phyloP scores from a whole-genome alignment of 1,139 yeast species.

The Hyphopichia fennica region DNA sequence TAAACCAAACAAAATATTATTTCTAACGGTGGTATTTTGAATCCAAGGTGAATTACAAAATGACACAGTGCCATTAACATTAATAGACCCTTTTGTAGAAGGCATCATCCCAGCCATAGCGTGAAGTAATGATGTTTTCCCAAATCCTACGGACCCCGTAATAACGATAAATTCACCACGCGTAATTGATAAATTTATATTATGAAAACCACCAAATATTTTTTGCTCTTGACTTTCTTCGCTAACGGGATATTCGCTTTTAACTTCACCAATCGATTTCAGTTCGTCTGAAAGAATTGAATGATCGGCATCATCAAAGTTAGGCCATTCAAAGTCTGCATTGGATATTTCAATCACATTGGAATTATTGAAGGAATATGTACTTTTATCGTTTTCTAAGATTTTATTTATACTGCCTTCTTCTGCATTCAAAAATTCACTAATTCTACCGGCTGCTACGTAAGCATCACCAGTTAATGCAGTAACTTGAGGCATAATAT shows the following conservation, averaged over 20 bases:
- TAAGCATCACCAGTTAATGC: slow-evolving; percentile 71
- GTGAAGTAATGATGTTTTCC: slow-evolving; percentile 46
- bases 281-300: background rate
- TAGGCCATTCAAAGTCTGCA: slow-evolving; percentile 73
- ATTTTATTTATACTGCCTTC: slow-evolving; percentile 22
- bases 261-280: background rate
- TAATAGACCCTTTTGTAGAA: slow-evolving; percentile 28
- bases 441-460: slow-evolving; percentile 61
- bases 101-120: slow-evolving; percentile 39
- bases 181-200: slow-evolving; percentile 34
- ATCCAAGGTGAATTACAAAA: slow-evolving; percentile 44
- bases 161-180: slow-evolving; percentile 47
- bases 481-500: slow-evolving; percentile 71
- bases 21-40: slow-evolving; percentile 27
- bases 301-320: slow-evolving; percentile 34
- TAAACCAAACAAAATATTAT: slow-evolving; percentile 21
- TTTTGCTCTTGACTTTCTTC: background rate
- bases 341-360: slow-evolving; percentile 46
- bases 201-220: slow-evolving; percentile 10
- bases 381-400: no score
- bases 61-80: slow-evolving; percentile 25
- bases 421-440: slow-evolving; percentile 42
- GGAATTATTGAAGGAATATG: background rate
- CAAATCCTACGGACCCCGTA: slow-evolving; percentile 52
- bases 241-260: background rate